Conservation (phyloP, 345 rosid species). For the Crucihimalaya himalaica region DNA sequence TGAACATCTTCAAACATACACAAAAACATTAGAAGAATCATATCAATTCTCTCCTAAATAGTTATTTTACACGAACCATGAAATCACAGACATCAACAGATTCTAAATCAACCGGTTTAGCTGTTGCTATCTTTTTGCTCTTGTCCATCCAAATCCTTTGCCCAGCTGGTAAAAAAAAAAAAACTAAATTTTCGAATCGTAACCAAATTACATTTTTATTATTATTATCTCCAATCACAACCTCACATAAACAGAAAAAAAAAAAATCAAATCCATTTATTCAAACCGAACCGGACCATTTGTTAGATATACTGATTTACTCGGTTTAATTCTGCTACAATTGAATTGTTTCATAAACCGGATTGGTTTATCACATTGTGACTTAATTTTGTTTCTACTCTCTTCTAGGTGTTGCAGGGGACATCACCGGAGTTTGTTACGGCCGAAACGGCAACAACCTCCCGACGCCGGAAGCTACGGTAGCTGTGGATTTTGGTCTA, state of each 20-base stretch:
- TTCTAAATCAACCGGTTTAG: conserved; percentile 23
- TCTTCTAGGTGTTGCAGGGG: conserved; percentile 16
- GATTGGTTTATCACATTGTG: neutral
- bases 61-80: neutral
- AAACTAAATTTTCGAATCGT: neutral
- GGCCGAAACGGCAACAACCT: conserved; percentile 47
- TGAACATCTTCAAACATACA: neutral
- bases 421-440: conserved; percentile 42
- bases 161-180: conserved; percentile 3
- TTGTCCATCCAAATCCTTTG: conserved; percentile 9
- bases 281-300: neutral
- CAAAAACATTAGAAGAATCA: neutral
- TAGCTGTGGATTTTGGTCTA: too few relatives aligned
- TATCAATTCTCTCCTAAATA: neutral
- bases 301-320: too few relatives aligned
- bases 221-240: neutral
- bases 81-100: conserved; percentile 1
- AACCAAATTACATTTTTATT: neutral
- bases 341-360: neutral
- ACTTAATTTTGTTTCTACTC: too few relatives aligned
- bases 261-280: neutral
- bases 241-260: too few relatives aligned
- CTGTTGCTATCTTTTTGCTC: neutral
- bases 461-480: conserved; percentile 42
- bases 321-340: neutral